phyloP scores from a whole-genome alignment of 768 basidiomycete genomes.

The Suillus sp. region DNA sequence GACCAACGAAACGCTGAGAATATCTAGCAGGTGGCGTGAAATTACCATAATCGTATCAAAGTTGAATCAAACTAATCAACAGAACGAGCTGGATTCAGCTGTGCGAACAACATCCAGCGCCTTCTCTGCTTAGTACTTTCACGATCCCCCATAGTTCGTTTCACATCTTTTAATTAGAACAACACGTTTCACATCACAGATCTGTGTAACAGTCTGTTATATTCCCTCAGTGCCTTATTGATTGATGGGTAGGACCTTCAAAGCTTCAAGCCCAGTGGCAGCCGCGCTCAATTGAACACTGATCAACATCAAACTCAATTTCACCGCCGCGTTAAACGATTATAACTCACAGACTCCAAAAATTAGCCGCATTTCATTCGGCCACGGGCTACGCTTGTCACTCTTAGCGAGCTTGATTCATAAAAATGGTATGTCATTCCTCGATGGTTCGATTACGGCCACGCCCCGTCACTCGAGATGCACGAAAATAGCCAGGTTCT shows the following conservation, averaged over 20 bases:
- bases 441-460: neutral
- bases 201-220: neutral
- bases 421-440: neutral
- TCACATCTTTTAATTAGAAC: constrained; percentile 1
- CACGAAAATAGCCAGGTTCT: neutral
- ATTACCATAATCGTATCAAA: constrained; percentile 3
- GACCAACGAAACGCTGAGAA: constrained; percentile 7
- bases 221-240: constrained; percentile 2
- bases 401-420: neutral
- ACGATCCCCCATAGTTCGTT: neutral
- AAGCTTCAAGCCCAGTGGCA: neutral
- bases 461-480: neutral
- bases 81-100: neutral
- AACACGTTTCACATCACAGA: constrained; percentile 7
- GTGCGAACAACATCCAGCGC: neutral
- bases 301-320: neutral
- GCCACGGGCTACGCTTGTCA: neutral
- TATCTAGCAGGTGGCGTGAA: constrained; percentile 3
- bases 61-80: neutral
- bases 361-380: neutral
- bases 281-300: neutral
- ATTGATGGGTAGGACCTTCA: neutral
- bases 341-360: neutral
- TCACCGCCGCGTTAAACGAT: neutral
- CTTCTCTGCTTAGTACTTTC: neutral